These are phyloP conservation scores for Stereocaulon alpinum DNA, from an alignment of 495 filamentous ascomycete genomes.

Conservation along the genomic window DNA sequence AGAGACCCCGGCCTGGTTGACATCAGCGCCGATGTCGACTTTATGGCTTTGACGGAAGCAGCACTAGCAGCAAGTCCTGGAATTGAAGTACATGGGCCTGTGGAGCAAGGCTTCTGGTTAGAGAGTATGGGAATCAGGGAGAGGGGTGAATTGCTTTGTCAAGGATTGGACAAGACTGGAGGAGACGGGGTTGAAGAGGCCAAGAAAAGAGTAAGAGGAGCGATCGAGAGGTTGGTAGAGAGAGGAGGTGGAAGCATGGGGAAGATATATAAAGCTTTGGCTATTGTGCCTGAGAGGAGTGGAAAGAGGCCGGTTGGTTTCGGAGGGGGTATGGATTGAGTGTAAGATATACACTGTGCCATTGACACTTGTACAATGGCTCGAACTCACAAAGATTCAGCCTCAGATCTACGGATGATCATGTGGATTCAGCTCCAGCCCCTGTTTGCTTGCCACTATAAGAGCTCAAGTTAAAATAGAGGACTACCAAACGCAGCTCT, in stretches of 20 bases:
- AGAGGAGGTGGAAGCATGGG: conserved; percentile 76
- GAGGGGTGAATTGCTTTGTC: conserved; percentile 58
- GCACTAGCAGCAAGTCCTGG: conserved; percentile 61
- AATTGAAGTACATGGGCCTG: conserved; percentile 87
- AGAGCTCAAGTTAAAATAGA: too few species aligned
- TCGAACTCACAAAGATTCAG: too few species aligned
- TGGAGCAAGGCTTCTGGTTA: conserved; percentile 76
- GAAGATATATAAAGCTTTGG: conserved; percentile 83
- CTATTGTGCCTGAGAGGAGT: conserved; percentile 72
- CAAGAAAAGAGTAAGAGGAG: conserved; percentile 52
- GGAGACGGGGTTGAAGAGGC: conserved; percentile 32
- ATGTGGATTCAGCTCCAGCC: too few species aligned
- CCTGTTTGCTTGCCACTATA: too few species aligned
- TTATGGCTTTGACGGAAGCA: conserved; percentile 69
- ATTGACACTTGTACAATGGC: background rate
- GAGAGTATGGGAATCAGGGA: conserved; percentile 68
- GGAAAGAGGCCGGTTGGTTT: conserved; percentile 80
- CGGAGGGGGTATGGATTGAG: conserved; percentile 55
- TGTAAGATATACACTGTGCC: background rate
- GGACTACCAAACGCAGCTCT: too few species aligned
- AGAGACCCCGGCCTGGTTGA: conserved; percentile 69
- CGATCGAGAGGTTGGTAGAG: conserved; percentile 73
- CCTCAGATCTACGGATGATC: too few species aligned
- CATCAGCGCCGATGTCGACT: conserved; percentile 86
- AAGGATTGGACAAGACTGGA: conserved; percentile 27